A percentile compares a stretch with the other conserved stretches of the same genome.
These are phyloP conservation scores for Heterococcus sp. DNA, from an alignment of 108 stramenopile species.

Conservation along the genomic window DNA sequence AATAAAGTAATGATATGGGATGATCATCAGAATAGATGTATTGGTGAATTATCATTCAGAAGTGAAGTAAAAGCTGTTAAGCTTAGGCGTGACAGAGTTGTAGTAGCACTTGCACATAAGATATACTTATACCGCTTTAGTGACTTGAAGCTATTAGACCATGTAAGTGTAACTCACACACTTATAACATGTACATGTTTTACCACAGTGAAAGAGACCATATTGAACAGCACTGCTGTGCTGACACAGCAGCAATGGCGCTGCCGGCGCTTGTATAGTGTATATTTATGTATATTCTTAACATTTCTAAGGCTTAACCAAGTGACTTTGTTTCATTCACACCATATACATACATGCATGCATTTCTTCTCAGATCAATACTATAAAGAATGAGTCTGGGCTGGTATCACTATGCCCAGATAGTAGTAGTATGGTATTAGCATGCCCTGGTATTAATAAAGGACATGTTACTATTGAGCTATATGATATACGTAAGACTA, in stretches of 20 bases:
- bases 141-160: constrained; percentile 80
- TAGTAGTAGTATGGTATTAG: constrained; percentile 76
- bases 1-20: constrained; percentile 98
- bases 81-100: constrained; percentile 89
- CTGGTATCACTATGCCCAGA: constrained; percentile 82
- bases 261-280: too few species aligned
- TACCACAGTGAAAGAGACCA: too few species aligned
- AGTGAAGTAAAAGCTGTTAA: constrained; percentile 80
- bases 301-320: too few species aligned
- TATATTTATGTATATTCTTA: too few species aligned
- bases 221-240: too few species aligned
- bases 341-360: too few species aligned
- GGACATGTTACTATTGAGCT: constrained; percentile 95
- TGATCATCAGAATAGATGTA: constrained; percentile 84
- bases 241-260: too few species aligned
- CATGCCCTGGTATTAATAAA: constrained; percentile 77
- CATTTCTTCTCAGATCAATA: constrained; percentile 84
- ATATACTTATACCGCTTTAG: constrained; percentile 76
- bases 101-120: constrained; percentile 81
- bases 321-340: too few species aligned
- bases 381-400: constrained; percentile 79
- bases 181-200: too few species aligned
- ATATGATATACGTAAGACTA: constrained; percentile 81
- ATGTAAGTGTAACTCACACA: not conserved
- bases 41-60: constrained; percentile 83